Conservation (phyloP, 2,329 filamentous ascomycete species). For the Cryphonectria naterciae region DNA sequence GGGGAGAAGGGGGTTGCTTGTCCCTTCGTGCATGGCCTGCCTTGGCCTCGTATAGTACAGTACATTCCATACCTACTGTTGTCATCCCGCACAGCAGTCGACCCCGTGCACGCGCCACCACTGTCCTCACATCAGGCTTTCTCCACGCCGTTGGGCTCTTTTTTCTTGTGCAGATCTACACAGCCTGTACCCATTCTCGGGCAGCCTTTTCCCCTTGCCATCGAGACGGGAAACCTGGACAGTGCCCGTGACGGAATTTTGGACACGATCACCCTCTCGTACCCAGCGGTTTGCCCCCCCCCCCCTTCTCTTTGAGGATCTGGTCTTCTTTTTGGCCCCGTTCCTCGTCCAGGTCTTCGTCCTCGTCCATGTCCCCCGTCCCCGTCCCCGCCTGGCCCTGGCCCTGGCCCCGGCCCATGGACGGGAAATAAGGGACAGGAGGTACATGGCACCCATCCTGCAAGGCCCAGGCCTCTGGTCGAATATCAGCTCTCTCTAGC, state of each 20-base stretch:
- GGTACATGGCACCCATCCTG: slow-evolving; percentile 14
- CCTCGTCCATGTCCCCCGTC: slow-evolving; percentile 19
- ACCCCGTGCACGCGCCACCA: not conserved
- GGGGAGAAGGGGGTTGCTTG: not conserved
- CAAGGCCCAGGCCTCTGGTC: slow-evolving; percentile 25
- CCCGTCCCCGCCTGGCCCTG: slow-evolving; percentile 12
- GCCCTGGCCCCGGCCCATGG: slow-evolving; percentile 25
- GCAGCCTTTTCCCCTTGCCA: not conserved
- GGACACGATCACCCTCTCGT: slow-evolving; percentile 8
- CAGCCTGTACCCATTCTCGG: slow-evolving; percentile 1
- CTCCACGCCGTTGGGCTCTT: slow-evolving; percentile 9
- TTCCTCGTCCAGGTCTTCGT: slow-evolving; percentile 16
- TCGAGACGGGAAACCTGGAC: slow-evolving; percentile 1
- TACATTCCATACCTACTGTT: not conserved
- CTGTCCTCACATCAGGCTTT: slow-evolving; percentile 3
- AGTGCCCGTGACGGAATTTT: not conserved
- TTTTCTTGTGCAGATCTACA: slow-evolving; percentile 8
- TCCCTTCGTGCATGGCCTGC: slow-evolving; percentile 6
- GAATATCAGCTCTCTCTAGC: slow-evolving; percentile 23
- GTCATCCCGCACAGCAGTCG: not conserved
- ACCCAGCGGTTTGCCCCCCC: not conserved
- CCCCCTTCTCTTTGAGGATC: slow-evolving; percentile 5
- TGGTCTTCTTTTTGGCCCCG: slow-evolving; percentile 16
- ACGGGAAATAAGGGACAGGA: slow-evolving; percentile 26
- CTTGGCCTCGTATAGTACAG: not conserved